phyloP scores from a whole-genome alignment of 129 eudicot species.

The Lactuca sativa region DNA sequence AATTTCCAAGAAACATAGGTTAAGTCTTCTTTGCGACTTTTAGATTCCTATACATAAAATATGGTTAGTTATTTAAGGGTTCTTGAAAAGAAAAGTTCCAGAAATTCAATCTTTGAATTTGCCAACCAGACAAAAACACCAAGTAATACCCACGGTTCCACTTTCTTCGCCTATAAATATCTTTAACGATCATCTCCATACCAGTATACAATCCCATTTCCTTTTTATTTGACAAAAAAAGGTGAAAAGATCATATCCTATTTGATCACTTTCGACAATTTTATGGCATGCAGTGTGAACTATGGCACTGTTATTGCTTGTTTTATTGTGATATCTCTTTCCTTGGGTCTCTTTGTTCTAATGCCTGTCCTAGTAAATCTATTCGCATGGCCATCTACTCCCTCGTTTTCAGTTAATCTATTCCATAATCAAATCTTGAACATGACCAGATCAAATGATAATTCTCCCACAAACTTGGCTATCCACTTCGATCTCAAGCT shows the following conservation, averaged over 20 bases:
- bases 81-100: neutral
- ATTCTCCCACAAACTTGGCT: neutral
- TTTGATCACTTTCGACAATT: neutral
- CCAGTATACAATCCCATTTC: no score
- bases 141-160: no score
- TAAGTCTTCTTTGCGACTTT: neutral
- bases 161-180: no score
- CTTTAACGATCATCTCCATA: no score
- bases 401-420: slow-evolving; percentile 21
- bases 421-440: slow-evolving; percentile 24
- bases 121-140: no score
- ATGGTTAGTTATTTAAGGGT: neutral
- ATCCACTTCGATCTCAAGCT: slow-evolving; percentile 29
- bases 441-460: neutral
- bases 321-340: neutral
- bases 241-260: neutral
- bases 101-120: no score
- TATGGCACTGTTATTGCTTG: neutral
- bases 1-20: neutral
- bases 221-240: no score
- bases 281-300: neutral
- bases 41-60: neutral
- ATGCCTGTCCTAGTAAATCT: slow-evolving; percentile 9
- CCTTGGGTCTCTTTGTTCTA: slow-evolving; percentile 1
- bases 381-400: slow-evolving; percentile 7